Base-by-base conservation (phyloP, 2,329 filamentous ascomycete genomes). In the Lasiodiplodia sp. region DNA sequence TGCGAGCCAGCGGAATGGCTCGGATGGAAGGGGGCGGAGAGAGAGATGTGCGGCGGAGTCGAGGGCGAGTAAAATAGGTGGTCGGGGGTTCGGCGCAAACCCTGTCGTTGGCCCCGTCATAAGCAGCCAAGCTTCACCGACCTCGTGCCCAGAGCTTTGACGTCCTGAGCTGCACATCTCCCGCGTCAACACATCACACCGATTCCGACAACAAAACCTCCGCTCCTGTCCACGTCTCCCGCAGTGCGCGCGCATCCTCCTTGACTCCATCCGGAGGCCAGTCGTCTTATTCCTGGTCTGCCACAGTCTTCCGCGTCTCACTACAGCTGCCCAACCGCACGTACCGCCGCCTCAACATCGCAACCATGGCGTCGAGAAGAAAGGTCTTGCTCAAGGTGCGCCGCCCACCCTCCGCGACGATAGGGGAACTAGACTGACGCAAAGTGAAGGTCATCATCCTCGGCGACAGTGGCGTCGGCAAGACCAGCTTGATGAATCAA, bases 401-500 rank as follows among this genome's bases (percentile, higher is more conserved):
- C 16, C 72, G 70, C 69, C 57, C 64, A 1, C 10, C 18, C n/a
- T 44, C 16, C 44, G 55, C 67, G 65, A 70, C 62, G 18, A 16
- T 66, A 69, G 66, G 63, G 34, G 60, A 8, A 40, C 51, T 2
- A 69, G 62, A 55, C 72, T 73, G 53, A 69, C 69, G 37, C 76
- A 28, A 34, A 56, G 21, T 7, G 57, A 68, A 98, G 95, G 94
- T 99, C 78, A 99, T 99, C 78, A 98, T 99, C 83, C 91, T 99
- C 75, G 96, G 96, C 76, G 96, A 99, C 82, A 98, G 95, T 82
- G 96, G 96, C 84, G 96, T 99, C 71, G 96, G 96, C 81, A 99
- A 99, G 88, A 99, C 96, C 71, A 97, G 94, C 83, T 90, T 99
- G 88, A 99, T 99, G 96, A 99, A 99, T 85, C 96, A 99, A 98